Conservation (phyloP, 2,329 filamentous ascomycete genomes). For the Aspergillus amoenus region DNA sequence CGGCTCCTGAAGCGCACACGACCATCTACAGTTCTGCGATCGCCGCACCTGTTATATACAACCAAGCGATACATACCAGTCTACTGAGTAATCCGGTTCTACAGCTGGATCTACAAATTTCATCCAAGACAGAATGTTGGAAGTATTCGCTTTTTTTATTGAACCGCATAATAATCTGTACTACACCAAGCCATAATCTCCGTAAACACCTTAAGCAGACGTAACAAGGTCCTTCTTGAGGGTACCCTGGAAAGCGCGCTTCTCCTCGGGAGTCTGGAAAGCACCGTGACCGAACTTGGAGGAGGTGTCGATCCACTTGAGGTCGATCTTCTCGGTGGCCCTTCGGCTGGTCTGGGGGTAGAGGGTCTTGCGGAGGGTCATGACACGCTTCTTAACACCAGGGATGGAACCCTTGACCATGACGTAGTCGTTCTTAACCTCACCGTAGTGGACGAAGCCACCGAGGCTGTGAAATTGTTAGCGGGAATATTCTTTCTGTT, state of each 20-base stretch:
- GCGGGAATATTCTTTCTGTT: slow-evolving; percentile 11
- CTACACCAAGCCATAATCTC: slow-evolving; percentile 34
- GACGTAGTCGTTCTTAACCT: slow-evolving; percentile 98
- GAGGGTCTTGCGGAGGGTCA: slow-evolving; percentile 99
- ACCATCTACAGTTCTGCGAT: not conserved
- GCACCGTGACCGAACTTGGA: slow-evolving; percentile 99
- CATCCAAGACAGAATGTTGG: slow-evolving; percentile 12
- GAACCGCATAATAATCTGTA: slow-evolving; percentile 39
- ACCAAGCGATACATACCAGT: not conserved
- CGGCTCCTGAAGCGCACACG: not conserved
- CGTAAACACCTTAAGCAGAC: slow-evolving; percentile 52
- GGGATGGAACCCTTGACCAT: slow-evolving; percentile 97
- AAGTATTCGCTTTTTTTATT: slow-evolving; percentile 43
- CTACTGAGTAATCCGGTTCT: no score
- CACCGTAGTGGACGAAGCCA: slow-evolving; percentile 99
- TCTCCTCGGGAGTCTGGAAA: slow-evolving; percentile 98
- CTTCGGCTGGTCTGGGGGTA: slow-evolving; percentile 94
- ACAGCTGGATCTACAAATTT: no score
- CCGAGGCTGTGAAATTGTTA: slow-evolving; percentile 69
- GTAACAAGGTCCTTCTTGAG: slow-evolving; percentile 94
- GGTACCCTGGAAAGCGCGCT: slow-evolving; percentile 94
- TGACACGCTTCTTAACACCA: slow-evolving; percentile 98
- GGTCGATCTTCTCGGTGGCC: slow-evolving; percentile 97
- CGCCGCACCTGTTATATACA: no score
- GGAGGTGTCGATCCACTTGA: slow-evolving; percentile 99